Evolutionary conservation across 2,329 filamentous ascomycete species (phyloP).

Genomic region (Trichoderma pleuroti): DNA sequence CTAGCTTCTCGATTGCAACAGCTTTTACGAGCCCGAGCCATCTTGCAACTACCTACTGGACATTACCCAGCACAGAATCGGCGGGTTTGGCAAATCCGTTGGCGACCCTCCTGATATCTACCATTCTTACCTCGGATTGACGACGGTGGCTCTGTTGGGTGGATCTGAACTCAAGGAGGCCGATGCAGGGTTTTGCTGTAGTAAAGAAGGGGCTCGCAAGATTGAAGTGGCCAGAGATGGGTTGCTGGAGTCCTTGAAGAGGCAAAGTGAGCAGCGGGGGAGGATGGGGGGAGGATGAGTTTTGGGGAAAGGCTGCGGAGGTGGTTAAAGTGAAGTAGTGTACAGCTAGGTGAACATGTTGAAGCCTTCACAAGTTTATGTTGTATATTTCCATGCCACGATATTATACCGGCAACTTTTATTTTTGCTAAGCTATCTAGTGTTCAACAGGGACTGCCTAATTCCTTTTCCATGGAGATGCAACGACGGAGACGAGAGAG

Average conservation of each 20-base stretch:
- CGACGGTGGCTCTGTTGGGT: slow-evolving; percentile 69
- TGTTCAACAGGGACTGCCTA: neutral
- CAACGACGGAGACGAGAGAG: neutral
- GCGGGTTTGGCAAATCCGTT: slow-evolving; percentile 73
- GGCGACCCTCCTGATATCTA: slow-evolving; percentile 73
- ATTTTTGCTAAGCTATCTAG: neutral
- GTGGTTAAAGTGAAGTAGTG: neutral
- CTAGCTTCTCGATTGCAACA: slow-evolving; percentile 55
- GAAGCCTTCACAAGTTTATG: neutral
- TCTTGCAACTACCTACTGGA: slow-evolving; percentile 77
- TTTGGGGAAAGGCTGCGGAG: slow-evolving; percentile 25
- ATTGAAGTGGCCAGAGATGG: slow-evolving; percentile 46
- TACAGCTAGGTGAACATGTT: neutral
- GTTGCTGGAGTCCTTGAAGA: slow-evolving; percentile 27
- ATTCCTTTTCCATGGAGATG: neutral
- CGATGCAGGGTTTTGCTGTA: slow-evolving; percentile 75
- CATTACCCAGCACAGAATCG: slow-evolving; percentile 81
- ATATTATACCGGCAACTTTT: neutral
- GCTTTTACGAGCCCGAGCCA: slow-evolving; percentile 56
- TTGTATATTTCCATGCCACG: too few species aligned
- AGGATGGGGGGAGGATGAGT: slow-evolving; percentile 27
- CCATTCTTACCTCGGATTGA: slow-evolving; percentile 84
- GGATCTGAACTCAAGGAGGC: slow-evolving; percentile 67
- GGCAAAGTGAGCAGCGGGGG: neutral
- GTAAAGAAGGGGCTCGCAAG: slow-evolving; percentile 52